Evolutionary conservation across 108 stramenopile genomes (phyloP).

Genomic region (Chaetoceros muelleri): DNA sequence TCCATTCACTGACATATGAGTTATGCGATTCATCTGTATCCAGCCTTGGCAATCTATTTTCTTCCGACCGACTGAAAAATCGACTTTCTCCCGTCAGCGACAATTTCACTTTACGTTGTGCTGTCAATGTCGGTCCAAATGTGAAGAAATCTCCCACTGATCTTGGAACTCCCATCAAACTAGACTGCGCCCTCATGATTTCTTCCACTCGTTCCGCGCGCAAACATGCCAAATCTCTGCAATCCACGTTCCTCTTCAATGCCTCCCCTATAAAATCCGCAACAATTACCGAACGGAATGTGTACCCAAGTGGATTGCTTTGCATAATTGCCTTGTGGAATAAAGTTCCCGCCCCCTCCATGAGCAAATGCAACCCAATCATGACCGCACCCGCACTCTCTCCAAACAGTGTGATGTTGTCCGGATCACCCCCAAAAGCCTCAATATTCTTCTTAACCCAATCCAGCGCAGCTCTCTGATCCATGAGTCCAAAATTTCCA

Average conservation of each 20-base stretch:
- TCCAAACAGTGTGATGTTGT: conserved; percentile 75
- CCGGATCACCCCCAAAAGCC: conserved; percentile 80
- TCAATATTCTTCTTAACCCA: conserved; percentile 69
- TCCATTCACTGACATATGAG: conserved; percentile 1
- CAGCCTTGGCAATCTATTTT: neutral
- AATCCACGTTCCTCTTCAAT: conserved; percentile 60
- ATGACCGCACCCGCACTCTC: conserved; percentile 75
- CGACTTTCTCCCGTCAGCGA: neutral
- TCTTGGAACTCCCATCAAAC: conserved; percentile 62
- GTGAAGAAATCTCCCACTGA: conserved; percentile 71
- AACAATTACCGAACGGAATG: conserved; percentile 58
- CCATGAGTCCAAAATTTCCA: conserved; percentile 62
- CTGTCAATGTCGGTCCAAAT: conserved; percentile 56
- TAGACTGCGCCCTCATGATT: conserved; percentile 61
- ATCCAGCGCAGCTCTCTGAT: conserved; percentile 69
- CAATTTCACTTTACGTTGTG: conserved; percentile 15
- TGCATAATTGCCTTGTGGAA: conserved; percentile 62
- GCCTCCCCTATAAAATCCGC: conserved; percentile 79
- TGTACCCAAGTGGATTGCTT: conserved; percentile 69
- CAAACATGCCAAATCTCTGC: conserved; percentile 60
- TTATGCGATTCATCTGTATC: neutral
- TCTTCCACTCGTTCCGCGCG: conserved; percentile 65
- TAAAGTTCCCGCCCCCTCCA: conserved; percentile 47
- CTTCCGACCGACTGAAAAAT: conserved; percentile 2
- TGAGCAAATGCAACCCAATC: conserved; percentile 65